Evolutionary conservation across 2,329 filamentous ascomycete species (phyloP).

Genomic region (Sporothrix euskadiensis): DNA sequence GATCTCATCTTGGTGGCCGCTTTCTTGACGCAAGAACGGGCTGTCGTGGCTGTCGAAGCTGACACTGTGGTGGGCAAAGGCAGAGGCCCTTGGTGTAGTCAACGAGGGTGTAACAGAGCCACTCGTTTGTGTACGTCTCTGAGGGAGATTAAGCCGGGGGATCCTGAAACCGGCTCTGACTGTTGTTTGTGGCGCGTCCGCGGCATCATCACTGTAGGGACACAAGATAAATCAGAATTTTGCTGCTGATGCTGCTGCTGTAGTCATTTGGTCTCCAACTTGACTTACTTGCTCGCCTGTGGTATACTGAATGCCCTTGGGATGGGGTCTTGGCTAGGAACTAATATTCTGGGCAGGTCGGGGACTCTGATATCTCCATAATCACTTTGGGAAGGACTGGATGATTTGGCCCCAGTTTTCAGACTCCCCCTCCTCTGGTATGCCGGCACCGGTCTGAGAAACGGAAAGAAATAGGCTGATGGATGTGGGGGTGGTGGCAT

Average conservation of each 20-base stretch:
- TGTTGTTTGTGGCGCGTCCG: background rate
- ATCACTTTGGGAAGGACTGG: background rate
- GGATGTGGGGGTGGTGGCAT: constrained; percentile 24
- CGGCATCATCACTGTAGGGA: background rate
- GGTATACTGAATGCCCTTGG: background rate
- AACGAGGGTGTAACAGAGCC: background rate
- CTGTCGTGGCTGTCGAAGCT: background rate
- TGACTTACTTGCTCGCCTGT: background rate
- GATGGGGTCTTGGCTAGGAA: background rate
- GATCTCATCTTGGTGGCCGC: background rate
- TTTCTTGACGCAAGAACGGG: background rate
- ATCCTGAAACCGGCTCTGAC: background rate
- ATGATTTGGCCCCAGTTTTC: background rate
- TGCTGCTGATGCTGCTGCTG: background rate
- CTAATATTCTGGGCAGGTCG: no score
- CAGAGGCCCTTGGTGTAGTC: background rate
- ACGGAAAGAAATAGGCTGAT: constrained; percentile 22
- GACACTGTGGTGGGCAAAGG: background rate
- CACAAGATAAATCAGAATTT: background rate
- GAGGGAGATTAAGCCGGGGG: background rate
- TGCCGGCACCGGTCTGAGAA: constrained; percentile 19
- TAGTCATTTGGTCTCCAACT: background rate
- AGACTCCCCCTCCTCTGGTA: background rate
- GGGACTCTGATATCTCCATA: background rate
- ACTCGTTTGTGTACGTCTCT: background rate